Evolutionary conservation across 1,139 yeast species (phyloP).

Genomic region (Geotrichum europaeum): DNA sequence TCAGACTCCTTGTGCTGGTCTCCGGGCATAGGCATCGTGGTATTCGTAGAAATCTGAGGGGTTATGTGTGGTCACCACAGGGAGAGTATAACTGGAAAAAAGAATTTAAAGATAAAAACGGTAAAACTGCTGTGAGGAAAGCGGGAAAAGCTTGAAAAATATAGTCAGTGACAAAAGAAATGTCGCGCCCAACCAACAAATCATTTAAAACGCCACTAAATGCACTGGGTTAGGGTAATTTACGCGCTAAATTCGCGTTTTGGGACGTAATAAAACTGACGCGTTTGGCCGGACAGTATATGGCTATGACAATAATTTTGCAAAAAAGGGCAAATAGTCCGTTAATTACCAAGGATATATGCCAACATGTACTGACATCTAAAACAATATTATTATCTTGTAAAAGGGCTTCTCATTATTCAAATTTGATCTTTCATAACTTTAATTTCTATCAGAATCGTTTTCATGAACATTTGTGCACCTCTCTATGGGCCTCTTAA

Average conservation of each 20-base stretch:
- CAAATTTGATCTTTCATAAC: too few relatives aligned
- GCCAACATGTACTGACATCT: too few relatives aligned
- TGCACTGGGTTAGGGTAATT: background rate
- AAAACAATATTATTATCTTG: too few relatives aligned
- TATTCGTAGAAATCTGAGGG: background rate
- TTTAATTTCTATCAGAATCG: too few relatives aligned
- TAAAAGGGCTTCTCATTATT: too few relatives aligned
- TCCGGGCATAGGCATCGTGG: slow-evolving; percentile 7
- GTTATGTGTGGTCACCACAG: background rate
- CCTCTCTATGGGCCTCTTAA: background rate
- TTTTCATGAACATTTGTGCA: too few relatives aligned
- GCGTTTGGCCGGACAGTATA: background rate
- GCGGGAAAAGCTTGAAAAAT: background rate
- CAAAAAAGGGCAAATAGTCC: too few relatives aligned
- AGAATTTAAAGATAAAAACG: background rate
- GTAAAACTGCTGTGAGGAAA: background rate
- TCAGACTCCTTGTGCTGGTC: slow-evolving; percentile 2
- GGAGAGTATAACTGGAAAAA: background rate
- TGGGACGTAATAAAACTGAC: background rate
- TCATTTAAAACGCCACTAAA: background rate
- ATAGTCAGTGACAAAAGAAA: background rate
- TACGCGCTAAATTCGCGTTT: background rate
- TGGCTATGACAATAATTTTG: background rate
- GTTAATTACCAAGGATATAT: too few relatives aligned
- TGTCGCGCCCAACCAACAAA: background rate